A percentile compares a stretch with the other conserved stretches of the same genome.
Conservation (phyloP, 306 rosid genomes). For the Acmispon strigosus region DNA sequence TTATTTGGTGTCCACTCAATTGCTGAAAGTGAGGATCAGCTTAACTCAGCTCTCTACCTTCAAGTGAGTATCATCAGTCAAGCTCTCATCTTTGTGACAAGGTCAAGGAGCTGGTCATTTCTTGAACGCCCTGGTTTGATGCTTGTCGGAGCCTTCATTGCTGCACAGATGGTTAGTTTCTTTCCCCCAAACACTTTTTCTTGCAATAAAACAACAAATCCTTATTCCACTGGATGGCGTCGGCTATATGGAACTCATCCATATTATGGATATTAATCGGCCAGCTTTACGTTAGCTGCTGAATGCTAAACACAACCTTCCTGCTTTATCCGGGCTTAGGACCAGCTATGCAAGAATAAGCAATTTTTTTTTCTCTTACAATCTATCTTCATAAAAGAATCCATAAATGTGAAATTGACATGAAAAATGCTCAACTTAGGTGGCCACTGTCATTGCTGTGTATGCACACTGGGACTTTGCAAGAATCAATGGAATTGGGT, state of each 20-base stretch:
- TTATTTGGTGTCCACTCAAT: constrained; percentile 43
- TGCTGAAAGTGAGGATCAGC: constrained; percentile 28
- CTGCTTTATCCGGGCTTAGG: too few species aligned
- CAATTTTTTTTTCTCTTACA: neutral
- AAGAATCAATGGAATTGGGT: constrained; percentile 60
- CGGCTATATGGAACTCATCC: too few species aligned
- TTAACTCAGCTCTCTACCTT: constrained; percentile 81
- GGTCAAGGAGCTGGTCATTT: constrained; percentile 81
- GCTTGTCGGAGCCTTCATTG: constrained; percentile 56
- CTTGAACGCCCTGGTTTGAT: constrained; percentile 59
- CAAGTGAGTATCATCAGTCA: constrained; percentile 91
- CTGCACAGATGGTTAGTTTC: constrained; percentile 62
- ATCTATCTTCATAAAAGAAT: neutral
- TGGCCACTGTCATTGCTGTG: constrained; percentile 70
- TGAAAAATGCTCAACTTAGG: constrained; percentile 21
- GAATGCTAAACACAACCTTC: too few species aligned
- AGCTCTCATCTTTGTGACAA: constrained; percentile 80
- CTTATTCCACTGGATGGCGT: too few species aligned
- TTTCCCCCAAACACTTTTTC: neutral
- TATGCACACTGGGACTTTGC: constrained; percentile 69
- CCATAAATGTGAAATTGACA: neutral
- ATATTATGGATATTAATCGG: too few species aligned
- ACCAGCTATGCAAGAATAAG: too few species aligned
- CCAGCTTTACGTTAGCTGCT: too few species aligned
- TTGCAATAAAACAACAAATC: too few species aligned